Conservation (phyloP, 257 asterid genomes). For the Ehretia macrophylla region DNA sequence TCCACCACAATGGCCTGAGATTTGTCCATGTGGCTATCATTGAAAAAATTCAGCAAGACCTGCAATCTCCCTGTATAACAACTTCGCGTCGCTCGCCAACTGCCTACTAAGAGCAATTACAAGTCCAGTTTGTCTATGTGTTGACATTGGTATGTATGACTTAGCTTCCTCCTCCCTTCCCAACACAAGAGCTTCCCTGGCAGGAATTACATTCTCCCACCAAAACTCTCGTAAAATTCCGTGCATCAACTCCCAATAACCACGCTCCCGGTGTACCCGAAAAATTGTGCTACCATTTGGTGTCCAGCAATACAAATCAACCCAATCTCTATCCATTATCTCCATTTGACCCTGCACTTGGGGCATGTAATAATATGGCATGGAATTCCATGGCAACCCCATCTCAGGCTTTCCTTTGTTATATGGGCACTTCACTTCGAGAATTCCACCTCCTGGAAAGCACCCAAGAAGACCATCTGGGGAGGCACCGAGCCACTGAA, state of each 20-base stretch:
- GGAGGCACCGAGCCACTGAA: constrained; percentile 12
- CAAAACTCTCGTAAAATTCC: constrained; percentile 78
- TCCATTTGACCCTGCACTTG: constrained; percentile 99
- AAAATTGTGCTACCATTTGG: constrained; percentile 85
- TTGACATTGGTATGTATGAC: constrained; percentile 57
- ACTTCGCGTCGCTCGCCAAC: constrained; percentile 65
- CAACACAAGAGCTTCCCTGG: constrained; percentile 61
- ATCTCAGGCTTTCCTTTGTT: constrained; percentile 15
- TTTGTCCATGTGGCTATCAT: too few species aligned
- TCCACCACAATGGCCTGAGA: too few species aligned
- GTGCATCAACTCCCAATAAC: constrained; percentile 69
- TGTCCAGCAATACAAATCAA: constrained; percentile 91
- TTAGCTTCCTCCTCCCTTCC: constrained; percentile 66
- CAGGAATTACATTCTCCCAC: constrained; percentile 95
- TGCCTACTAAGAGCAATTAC: constrained; percentile 64
- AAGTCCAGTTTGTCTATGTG: constrained; percentile 68
- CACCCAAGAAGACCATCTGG: not conserved
- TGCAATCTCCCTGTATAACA: constrained; percentile 84
- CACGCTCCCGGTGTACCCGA: constrained; percentile 62
- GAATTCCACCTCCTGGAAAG: constrained; percentile 49
- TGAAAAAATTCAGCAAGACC: constrained; percentile 56
- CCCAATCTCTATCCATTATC: constrained; percentile 90
- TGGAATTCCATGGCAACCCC: constrained; percentile 69
- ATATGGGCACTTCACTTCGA: constrained; percentile 57
- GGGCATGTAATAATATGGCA: constrained; percentile 97